A percentile compares a stretch with the other conserved stretches of the same genome.
phyloP scores from a whole-genome alignment of 2,329 filamentous ascomycete species.

The Monilinia laxa region DNA sequence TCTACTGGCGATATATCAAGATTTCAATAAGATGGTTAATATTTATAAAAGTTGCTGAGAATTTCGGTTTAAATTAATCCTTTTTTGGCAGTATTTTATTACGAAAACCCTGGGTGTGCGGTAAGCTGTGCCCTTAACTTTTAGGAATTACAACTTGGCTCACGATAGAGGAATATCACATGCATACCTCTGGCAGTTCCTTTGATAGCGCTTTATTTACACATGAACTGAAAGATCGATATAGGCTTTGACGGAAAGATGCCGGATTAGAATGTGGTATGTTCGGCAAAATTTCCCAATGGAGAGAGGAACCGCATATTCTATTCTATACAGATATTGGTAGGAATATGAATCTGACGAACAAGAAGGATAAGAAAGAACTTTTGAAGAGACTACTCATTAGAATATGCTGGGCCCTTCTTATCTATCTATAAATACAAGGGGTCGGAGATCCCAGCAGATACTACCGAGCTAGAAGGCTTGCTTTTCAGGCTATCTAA shows the following conservation, averaged over 20 bases:
- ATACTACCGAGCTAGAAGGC: background rate
- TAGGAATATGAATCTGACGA: conserved; percentile 1
- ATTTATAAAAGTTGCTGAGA: too few species aligned
- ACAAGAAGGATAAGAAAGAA: background rate
- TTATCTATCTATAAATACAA: background rate
- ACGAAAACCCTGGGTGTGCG: too few species aligned
- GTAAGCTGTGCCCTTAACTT: too few species aligned
- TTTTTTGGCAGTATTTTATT: too few species aligned
- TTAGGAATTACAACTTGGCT: background rate
- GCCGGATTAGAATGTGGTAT: background rate
- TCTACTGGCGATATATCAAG: too few species aligned
- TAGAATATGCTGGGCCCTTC: background rate
- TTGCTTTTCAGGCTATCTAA: background rate
- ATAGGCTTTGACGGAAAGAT: background rate
- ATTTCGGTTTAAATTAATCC: too few species aligned
- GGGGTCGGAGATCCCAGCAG: background rate
- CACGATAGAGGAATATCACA: background rate
- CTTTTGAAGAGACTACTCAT: background rate
- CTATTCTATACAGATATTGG: background rate
- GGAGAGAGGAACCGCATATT: background rate
- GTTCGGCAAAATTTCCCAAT: background rate
- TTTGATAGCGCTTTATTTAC: background rate
- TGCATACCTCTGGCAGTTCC: background rate
- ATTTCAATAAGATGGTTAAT: too few species aligned
- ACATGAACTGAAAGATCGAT: background rate